A percentile compares a stretch with the other conserved stretches of the same genome.
Evolutionary conservation across 805 yeast species (phyloP).

Genomic region (Tanozyma kutaoensis): DNA sequence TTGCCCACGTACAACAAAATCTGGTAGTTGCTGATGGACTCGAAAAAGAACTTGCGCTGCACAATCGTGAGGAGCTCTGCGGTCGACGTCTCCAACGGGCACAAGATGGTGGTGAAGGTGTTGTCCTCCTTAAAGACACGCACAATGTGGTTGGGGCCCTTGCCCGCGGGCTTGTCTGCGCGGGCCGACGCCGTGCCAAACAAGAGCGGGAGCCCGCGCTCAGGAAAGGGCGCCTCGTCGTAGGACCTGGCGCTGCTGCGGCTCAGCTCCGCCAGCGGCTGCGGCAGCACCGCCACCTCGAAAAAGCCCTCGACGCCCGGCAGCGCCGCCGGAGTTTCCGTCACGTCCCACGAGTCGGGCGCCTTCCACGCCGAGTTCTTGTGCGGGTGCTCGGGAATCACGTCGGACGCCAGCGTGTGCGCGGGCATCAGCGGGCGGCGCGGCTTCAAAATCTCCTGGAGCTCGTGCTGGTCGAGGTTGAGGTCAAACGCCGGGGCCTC

Average conservation of each 20-base stretch:
- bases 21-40: conserved; percentile 59
- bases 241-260: neutral
- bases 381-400: conserved; percentile 3
- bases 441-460: conserved; percentile 34
- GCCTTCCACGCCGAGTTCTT: conserved; percentile 23
- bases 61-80: conserved; percentile 58
- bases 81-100: conserved; percentile 68
- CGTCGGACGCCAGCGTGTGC: neutral
- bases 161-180: no score
- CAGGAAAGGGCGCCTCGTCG: neutral
- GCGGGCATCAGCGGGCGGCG: conserved; percentile 1
- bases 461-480: conserved; percentile 35
- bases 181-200: neutral
- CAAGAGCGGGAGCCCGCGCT: neutral
- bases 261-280: neutral
- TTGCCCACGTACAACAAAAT: conserved; percentile 67
- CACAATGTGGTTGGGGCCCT: conserved; percentile 33
- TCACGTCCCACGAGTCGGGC: conserved; percentile 38
- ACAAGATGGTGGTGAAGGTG: conserved; percentile 71
- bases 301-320: no score
- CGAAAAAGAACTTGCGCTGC: conserved; percentile 67
- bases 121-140: conserved; percentile 77
- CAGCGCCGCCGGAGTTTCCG: conserved; percentile 6
- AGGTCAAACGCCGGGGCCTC: conserved; percentile 19
- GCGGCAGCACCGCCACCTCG: neutral